phyloP scores from a whole-genome alignment of 129 eudicot species.

The Kitagawia praeruptora region DNA sequence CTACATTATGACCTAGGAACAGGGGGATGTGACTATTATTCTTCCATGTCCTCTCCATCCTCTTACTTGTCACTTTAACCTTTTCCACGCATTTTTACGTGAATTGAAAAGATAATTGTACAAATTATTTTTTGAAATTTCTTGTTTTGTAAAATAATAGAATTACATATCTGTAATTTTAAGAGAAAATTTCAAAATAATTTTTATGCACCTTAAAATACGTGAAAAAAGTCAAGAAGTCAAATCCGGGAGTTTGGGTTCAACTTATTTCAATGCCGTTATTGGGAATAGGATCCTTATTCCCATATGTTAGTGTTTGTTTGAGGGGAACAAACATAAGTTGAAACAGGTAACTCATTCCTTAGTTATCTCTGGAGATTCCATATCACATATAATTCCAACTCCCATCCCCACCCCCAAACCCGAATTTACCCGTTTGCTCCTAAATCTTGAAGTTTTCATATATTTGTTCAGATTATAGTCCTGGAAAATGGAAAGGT shows the following conservation, averaged over 20 bases:
- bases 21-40: neutral
- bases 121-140: too few species aligned
- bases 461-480: constrained; percentile 44
- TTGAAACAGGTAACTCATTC: neutral
- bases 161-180: too few species aligned
- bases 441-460: neutral
- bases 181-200: too few species aligned
- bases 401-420: neutral
- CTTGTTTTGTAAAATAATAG: too few species aligned
- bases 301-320: neutral
- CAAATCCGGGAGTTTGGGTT: neutral
- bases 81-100: too few species aligned
- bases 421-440: too few species aligned
- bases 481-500: constrained; percentile 86
- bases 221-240: too few species aligned
- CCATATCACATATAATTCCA: neutral
- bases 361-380: neutral
- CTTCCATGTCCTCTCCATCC: too few species aligned
- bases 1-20: neutral
- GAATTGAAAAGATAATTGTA: too few species aligned
- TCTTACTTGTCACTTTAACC: too few species aligned
- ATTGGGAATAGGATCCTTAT: neutral
- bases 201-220: too few species aligned
- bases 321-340: neutral
- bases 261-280: neutral